Conservation (phyloP, 495 filamentous ascomycete genomes). For the Astrothelium subdiscretum region DNA sequence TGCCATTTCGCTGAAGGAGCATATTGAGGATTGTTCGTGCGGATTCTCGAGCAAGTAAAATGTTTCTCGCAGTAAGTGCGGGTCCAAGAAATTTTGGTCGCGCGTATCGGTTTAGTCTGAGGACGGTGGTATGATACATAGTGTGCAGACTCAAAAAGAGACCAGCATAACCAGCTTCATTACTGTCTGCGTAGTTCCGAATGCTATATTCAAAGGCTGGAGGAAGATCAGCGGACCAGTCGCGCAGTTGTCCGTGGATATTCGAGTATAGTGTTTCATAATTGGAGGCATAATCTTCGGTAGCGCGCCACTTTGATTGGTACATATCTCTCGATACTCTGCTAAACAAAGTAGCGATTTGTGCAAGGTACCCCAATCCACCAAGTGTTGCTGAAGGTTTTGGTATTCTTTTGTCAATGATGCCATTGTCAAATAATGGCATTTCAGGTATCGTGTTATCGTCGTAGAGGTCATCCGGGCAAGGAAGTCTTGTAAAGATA, state of each 20-base stretch:
- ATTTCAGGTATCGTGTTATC: conserved; percentile 33
- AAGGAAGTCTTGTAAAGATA: conserved; percentile 51
- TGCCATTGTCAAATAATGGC: conserved; percentile 45
- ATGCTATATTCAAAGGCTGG: conserved; percentile 36
- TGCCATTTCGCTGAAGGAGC: neutral
- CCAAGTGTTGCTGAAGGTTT: conserved; percentile 24
- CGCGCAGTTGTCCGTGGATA: conserved; percentile 38
- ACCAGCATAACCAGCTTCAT: conserved; percentile 35
- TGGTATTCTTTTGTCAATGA: conserved; percentile 16
- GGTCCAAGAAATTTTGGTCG: conserved; percentile 20
- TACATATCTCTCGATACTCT: conserved; percentile 49
- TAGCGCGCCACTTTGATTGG: conserved; percentile 39
- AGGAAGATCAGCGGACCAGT: conserved; percentile 37
- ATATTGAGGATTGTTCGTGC: neutral
- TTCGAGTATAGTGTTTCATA: conserved; percentile 42
- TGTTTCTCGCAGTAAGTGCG: conserved; percentile 19
- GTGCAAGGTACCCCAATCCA: conserved; percentile 47
- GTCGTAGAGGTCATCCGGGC: conserved; percentile 46
- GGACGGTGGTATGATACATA: conserved; percentile 46
- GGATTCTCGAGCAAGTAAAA: conserved; percentile 5
- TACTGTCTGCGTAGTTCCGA: conserved; percentile 39
- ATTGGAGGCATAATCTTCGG: conserved; percentile 29
- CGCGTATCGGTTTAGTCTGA: conserved; percentile 52
- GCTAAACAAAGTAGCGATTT: conserved; percentile 51
- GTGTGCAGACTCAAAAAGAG: conserved; percentile 49